Evolutionary conservation across 148 eudicot species (phyloP), one percentile per base, ranked within the genome.

Genomic region (Dysphania ambrosioides): DNA sequence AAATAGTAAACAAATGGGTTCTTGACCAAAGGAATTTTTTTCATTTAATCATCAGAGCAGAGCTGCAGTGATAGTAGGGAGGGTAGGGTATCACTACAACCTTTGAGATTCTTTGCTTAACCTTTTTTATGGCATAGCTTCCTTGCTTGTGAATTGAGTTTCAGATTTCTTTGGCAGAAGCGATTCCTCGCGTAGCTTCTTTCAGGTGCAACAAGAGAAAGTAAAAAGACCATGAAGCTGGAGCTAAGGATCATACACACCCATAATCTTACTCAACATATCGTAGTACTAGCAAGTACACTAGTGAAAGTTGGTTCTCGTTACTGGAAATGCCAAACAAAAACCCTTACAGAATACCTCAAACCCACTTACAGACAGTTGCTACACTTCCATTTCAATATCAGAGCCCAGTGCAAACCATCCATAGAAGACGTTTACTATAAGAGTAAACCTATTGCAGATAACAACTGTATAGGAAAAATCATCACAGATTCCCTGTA

Each of bases 141-240:
- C 85, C 83, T 88, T 88, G 85, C 92, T 88, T 88, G 81, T n/a
- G 71, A 78, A 30, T 79, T 73, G 83, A 83, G 86, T 83, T 79
- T 75, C 73, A 83, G 84, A 79, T 88, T 66, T 81, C 85, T 84
- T 79, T 69, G 51, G 69, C 61, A 61, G 49, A 82, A 70, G 63
- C 49, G 76, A 69, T 80, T 80, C 83, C 68, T 60, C 56, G n/a
- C 18, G 10, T 80, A 78, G 85, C 87, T 85, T 85, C 87, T 78
- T 67, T 55, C 69, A 79, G 85, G 82, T 82, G 83, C 79, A 66
- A 81, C 82, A 66, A 51, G 16, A 60, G 70, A 75, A 73, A 75
- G 77, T 71, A 75, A 82, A 75, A 83, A 70, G 77, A 73, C 72
- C 73, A 58, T 75, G 88, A 72, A 81, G 81, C 58, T 85, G 71